Base-by-base conservation (phyloP, 345 rosid species). In the Carallia brachiata region DNA sequence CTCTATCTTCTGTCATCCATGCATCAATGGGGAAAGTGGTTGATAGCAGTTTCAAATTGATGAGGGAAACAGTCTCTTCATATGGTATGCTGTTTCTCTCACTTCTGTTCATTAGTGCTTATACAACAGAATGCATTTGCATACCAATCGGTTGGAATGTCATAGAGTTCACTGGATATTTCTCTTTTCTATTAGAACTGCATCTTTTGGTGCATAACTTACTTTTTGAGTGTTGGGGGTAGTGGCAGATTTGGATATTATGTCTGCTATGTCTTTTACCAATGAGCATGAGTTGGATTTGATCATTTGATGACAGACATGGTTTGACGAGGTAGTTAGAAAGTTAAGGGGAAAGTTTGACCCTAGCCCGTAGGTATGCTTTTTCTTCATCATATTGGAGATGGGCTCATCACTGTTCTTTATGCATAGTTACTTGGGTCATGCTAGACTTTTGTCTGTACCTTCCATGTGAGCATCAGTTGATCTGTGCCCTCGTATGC, bases 31-130 rank as follows among this genome's bases (percentile, higher is more conserved):
- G 86, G 87, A 83, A 84, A 77, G 87, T 91, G 44, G 96, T 91
- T 62, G 93, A 88, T 77, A 84, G 79, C 82, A 90, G 99, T 72
- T 87, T 94, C 77, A 88, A 86, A 85, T 81, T 91, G 82, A 72
- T 94, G 89, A 86, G 77, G 75, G 90, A 85, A 56, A 85, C 90
- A 19, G 87, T 91, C 68, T 74, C 83, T 57, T 79, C 87, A 73
- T 91, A 82, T 47, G 88, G 96, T 88, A 88, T 64, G 17, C 19
- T 36, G 63, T n/a, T 57, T 59, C 52, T 19, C 27, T 53, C 61
- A 19, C 23, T 7, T 65, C 39, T 47, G 37, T 52, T 69, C 40
- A 31, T 52, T 23, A 23, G 55, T 7, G 6, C 40, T 39, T 36
- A 37, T 12, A 44, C 50, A 44, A 44, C 10, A 13, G 50, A 31